Evolutionary conservation across 2,329 filamentous ascomycete species (phyloP).

Genomic region (Nemania sp.): DNA sequence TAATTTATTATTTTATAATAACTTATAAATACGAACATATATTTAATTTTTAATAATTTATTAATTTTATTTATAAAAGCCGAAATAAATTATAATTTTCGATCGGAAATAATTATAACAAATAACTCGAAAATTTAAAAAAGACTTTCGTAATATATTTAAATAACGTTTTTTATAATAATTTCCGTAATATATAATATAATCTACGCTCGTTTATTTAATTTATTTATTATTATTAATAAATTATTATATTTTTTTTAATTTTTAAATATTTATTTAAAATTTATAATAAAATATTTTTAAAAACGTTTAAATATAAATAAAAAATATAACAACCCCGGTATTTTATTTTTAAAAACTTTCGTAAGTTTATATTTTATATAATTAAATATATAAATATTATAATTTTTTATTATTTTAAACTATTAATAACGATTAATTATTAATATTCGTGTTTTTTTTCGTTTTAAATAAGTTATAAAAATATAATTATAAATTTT

Average conservation of each 20-base stretch:
- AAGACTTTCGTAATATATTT: background rate
- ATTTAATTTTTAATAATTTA: background rate
- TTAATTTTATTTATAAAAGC: background rate
- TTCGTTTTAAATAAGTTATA: too few species aligned
- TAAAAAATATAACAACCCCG: too few species aligned
- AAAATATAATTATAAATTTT: too few species aligned
- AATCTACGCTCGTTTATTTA: too few species aligned
- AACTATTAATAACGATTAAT: too few species aligned
- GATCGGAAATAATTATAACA: background rate
- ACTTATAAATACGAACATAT: background rate
- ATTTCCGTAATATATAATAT: too few species aligned
- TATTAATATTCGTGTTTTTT: too few species aligned
- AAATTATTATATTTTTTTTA: background rate
- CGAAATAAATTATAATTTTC: too few species aligned
- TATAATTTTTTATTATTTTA: too few species aligned
- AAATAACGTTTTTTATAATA: background rate
- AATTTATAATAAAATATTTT: background rate
- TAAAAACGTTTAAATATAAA: background rate
- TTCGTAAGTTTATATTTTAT: too few species aligned
- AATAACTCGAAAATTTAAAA: background rate
- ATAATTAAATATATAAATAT: too few species aligned
- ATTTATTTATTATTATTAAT: background rate
- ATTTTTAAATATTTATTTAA: background rate
- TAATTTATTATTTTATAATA: background rate
- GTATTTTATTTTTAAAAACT: background rate